Evolutionary conservation across 495 filamentous ascomycete species (phyloP).

Genomic region (Aspergillus wentii): DNA sequence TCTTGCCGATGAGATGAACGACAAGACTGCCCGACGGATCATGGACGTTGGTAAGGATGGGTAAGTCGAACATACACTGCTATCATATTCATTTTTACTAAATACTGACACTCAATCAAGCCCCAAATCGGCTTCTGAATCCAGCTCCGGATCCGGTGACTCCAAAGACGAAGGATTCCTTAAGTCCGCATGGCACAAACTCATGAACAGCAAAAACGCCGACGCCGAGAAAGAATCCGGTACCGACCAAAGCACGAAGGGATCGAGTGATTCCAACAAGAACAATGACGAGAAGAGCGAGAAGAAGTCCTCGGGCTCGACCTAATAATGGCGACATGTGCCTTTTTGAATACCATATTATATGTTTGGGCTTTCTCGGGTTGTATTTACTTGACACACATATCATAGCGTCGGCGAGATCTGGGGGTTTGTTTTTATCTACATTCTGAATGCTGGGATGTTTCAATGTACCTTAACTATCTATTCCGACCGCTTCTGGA

Average conservation of each 20-base stretch:
- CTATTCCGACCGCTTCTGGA: no score
- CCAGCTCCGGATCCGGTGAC: conserved; percentile 23
- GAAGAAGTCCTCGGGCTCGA: conserved; percentile 51
- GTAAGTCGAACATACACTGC: no score
- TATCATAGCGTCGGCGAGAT: conserved; percentile 47
- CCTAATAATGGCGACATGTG: conserved; percentile 25
- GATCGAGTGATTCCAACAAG: conserved; percentile 33
- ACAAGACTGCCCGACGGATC: conserved; percentile 83
- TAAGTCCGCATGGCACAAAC: conserved; percentile 81
- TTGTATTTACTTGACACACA: conserved; percentile 28
- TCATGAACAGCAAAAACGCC: conserved; percentile 63
- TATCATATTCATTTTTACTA: background rate
- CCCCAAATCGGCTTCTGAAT: conserved; percentile 4
- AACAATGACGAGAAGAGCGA: conserved; percentile 43
- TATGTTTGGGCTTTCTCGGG: conserved; percentile 15
- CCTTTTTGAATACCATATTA: conserved; percentile 4
- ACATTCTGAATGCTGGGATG: conserved; percentile 1
- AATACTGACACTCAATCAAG: conserved; percentile 6
- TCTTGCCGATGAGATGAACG: conserved; percentile 89
- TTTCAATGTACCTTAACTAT: conserved; percentile 6
- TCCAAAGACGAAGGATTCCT: conserved; percentile 77
- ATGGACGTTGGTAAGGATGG: conserved; percentile 65
- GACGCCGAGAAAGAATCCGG: conserved; percentile 27
- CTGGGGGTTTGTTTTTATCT: conserved; percentile 14
- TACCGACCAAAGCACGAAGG: conserved; percentile 24